Base-by-base conservation (phyloP, 2,329 filamentous ascomycete genomes). In the Fusarium staphyleae region DNA sequence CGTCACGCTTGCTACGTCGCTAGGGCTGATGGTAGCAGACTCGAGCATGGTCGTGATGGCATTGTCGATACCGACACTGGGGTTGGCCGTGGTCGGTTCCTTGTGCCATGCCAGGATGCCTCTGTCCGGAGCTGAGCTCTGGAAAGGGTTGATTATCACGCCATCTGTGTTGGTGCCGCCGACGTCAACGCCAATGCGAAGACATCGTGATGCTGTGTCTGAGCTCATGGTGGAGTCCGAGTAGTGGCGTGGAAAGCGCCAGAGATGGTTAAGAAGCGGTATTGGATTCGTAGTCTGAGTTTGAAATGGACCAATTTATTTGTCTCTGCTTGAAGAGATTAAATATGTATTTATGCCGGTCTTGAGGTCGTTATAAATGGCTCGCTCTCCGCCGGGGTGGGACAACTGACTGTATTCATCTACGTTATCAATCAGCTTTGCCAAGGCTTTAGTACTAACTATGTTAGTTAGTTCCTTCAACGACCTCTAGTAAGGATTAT, bases 101-200 rank as follows among this genome's bases (percentile, higher is more conserved):
- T 83, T 82, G 65, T 81, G 66, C 73, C 76, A 80, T 8, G 79
- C 78, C 1, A 81, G 45, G 42, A 82, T 78, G 24, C 78, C 78
- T 55, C 72, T 75, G 48, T 70, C 66, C 2, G 69, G 59, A 5
- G 71, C 70, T 4, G 69, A 68, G 0, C 70, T 65, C 22, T 69
- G 66, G 9, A 69, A 56, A 3, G 75, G 78, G 52, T 83, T 77
- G 13, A 83, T 70, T 14, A 82, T 69, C 18, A 81, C 79, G 11
- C 78, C 79, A 49, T 83, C 81, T 6, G 80, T 83, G 59, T 82
- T 83, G 39, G 80, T 83, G 19, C 78, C 79, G 39, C 77, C 77
- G 5, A 79, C 77, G 46, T 79, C 77, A 34, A 79, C 75, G 39
- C 77, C 77, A 28, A 79, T 76, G 44, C 76, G 74, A 9, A 78